Percentiles rank a stretch among this genome's conserved stretches.
phyloP scores from a whole-genome alignment of 1,284 basidiomycete genomes.

The Bondarzewia mesenterica region DNA sequence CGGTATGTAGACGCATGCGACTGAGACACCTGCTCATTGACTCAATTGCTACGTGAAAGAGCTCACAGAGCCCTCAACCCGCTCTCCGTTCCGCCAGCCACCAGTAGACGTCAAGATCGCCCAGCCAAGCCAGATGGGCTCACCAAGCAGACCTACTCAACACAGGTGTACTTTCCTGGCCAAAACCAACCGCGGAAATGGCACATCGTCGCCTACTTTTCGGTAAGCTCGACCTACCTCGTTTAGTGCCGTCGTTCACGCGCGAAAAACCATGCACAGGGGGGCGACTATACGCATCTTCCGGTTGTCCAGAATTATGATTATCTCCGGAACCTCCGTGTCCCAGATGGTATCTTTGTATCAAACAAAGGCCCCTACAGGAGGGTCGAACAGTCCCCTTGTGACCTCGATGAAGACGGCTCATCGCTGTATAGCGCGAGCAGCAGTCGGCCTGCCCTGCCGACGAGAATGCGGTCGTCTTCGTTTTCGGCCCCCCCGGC shows the following conservation, averaged over 20 bases:
- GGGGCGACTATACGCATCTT: conserved; percentile 54
- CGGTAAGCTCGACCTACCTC: conserved; percentile 33
- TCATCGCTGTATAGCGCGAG: conserved; percentile 10
- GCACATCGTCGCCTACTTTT: conserved; percentile 76
- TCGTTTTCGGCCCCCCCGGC: conserved; percentile 23
- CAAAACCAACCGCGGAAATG: conserved; percentile 54
- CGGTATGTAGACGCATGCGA: conserved; percentile 32
- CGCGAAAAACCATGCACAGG: conserved; percentile 30
- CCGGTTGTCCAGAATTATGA: conserved; percentile 64
- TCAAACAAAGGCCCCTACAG: conserved; percentile 41
- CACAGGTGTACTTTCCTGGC: conserved; percentile 54
- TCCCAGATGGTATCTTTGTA: conserved; percentile 56
- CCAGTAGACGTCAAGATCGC: conserved; percentile 59
- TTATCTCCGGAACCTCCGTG: conserved; percentile 52
- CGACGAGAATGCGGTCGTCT: conserved; percentile 26
- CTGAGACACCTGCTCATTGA: conserved; percentile 8
- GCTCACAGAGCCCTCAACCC: conserved; percentile 57
- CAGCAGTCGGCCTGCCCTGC: conserved; percentile 15
- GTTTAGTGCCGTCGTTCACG: conserved; percentile 3
- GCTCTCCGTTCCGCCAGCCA: conserved; percentile 41
- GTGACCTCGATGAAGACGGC: conserved; percentile 20
- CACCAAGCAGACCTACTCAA: conserved; percentile 76
- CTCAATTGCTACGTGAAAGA: conserved; percentile 25
- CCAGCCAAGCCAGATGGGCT: conserved; percentile 67
- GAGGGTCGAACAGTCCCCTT: conserved; percentile 17